These are phyloP conservation scores for Lathyrus tuberosus DNA, from an alignment of 306 rosid species.

Conservation along the genomic window DNA sequence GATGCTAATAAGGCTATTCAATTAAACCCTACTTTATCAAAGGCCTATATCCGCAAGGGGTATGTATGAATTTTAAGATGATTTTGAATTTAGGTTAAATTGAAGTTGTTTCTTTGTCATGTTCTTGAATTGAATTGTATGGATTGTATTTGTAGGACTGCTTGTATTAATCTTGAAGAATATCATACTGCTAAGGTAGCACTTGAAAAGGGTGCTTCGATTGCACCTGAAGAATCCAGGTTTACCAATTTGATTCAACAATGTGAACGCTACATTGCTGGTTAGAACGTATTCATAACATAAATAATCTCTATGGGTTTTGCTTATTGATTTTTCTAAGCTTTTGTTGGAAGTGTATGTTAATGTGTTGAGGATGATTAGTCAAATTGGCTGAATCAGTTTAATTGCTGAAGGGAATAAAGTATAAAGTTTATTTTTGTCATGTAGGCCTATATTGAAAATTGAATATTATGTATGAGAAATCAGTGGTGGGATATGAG, in stretches of 20 bases:
- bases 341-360: background rate
- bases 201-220: slow-evolving; percentile 69
- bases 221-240: slow-evolving; percentile 62
- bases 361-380: background rate
- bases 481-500: too few relatives aligned
- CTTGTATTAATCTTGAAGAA: slow-evolving; percentile 84
- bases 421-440: background rate
- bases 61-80: background rate
- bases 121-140: background rate
- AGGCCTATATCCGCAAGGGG: slow-evolving; percentile 91
- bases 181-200: slow-evolving; percentile 88
- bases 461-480: too few relatives aligned
- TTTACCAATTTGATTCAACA: slow-evolving; percentile 64
- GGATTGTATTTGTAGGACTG: slow-evolving; percentile 48
- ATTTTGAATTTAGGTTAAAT: too few relatives aligned
- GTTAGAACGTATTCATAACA: slow-evolving; percentile 39
- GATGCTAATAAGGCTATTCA: slow-evolving; percentile 84
- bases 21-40: slow-evolving; percentile 55
- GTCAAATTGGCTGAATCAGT: background rate
- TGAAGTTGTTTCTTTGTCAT: background rate
- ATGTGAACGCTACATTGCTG: slow-evolving; percentile 68
- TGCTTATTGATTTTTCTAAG: background rate
- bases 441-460: too few relatives aligned
- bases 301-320: background rate
- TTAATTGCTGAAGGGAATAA: background rate